phyloP scores from a whole-genome alignment of 2,329 filamentous ascomycete genomes.

The Scedosporium boydii region DNA sequence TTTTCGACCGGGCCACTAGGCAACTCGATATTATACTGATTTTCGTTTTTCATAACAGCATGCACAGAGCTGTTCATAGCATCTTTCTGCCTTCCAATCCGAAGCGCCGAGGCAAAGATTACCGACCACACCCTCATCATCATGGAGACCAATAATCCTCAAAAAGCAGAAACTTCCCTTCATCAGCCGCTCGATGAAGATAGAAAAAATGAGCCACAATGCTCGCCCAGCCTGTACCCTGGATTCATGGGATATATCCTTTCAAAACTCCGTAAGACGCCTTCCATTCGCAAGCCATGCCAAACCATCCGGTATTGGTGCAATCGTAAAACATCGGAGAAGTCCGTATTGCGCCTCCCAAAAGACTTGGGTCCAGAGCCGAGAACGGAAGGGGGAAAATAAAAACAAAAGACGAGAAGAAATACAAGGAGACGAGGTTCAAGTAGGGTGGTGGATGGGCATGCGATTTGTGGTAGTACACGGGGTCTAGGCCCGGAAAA shows the following conservation, averaged over 20 bases:
- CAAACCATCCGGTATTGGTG: neutral
- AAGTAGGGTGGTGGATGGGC: neutral
- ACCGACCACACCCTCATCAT: neutral
- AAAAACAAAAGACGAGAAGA: neutral
- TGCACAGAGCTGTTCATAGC: neutral
- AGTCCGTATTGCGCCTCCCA: neutral
- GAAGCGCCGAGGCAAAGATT: neutral
- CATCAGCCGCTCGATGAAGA: neutral
- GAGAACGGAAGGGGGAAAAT: neutral
- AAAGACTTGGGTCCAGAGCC: neutral
- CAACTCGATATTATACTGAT: neutral
- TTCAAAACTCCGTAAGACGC: neutral
- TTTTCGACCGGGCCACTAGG: neutral
- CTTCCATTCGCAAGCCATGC: neutral
- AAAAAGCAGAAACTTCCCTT: neutral
- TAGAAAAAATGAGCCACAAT: neutral
- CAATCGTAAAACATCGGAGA: neutral
- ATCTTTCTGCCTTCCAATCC: neutral
- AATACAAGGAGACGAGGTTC: neutral
- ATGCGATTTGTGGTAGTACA: neutral
- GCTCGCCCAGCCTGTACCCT: neutral
- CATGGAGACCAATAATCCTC: neutral
- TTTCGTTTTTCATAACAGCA: neutral
- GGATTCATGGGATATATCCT: neutral
- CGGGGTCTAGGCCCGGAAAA: neutral